These are phyloP conservation scores for Ustilago hordei DNA, from an alignment of 1,284 basidiomycete species.

Conservation along the genomic window DNA sequence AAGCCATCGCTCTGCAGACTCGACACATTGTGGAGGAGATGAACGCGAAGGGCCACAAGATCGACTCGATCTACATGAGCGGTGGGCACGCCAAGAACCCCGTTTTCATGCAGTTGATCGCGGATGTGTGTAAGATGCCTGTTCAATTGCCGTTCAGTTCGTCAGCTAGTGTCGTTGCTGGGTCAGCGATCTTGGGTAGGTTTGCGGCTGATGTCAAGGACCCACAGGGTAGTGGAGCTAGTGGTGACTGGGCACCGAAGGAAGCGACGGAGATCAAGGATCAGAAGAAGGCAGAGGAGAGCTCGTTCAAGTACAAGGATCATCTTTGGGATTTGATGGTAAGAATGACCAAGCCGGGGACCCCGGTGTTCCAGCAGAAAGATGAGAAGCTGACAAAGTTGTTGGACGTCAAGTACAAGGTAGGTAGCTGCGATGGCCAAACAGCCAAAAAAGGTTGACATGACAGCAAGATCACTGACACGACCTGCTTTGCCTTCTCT, in stretches of 20 bases:
- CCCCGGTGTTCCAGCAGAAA: conserved; percentile 78
- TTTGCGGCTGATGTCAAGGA: conserved; percentile 79
- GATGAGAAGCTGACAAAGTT: conserved; percentile 75
- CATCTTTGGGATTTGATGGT: conserved; percentile 94
- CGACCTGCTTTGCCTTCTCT: background rate
- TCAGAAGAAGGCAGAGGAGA: conserved; percentile 72
- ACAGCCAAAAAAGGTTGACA: background rate
- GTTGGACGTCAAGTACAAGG: conserved; percentile 88
- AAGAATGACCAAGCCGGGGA: conserved; percentile 90
- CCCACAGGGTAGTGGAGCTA: conserved; percentile 15
- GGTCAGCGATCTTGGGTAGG: conserved; percentile 90
- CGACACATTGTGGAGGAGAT: conserved; percentile 93
- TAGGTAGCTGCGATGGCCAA: conserved; percentile 7
- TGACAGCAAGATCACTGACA: background rate
- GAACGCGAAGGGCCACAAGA: conserved; percentile 85
- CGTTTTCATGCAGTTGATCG: conserved; percentile 75
- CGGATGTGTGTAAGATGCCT: conserved; percentile 84
- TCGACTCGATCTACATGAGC: conserved; percentile 89
- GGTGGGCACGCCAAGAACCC: conserved; percentile 70
- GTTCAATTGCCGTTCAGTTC: conserved; percentile 83
- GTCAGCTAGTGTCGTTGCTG: conserved; percentile 87
- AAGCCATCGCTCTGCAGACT: conserved; percentile 94
- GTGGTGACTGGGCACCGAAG: conserved; percentile 55
- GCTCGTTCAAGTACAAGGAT: conserved; percentile 75
- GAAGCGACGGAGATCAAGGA: conserved; percentile 45